Percentiles rank a stretch among this genome's conserved stretches.
These are phyloP conservation scores for Tolypocladium amazonense DNA, from an alignment of 2,329 filamentous ascomycete species.

Conservation along the genomic window DNA sequence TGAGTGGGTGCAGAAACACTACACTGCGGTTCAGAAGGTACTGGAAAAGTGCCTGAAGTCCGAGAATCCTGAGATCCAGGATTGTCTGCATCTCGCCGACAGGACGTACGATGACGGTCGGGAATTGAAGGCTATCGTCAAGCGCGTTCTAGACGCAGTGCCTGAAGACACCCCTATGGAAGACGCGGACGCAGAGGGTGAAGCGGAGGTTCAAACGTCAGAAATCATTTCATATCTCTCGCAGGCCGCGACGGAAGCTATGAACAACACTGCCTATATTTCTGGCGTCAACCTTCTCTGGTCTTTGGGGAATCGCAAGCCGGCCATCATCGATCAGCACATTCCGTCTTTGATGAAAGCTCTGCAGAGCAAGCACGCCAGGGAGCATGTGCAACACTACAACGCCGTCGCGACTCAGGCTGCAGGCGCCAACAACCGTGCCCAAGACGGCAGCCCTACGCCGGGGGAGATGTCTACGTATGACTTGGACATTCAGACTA, in stretches of 20 bases:
- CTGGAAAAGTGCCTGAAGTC: constrained; percentile 82
- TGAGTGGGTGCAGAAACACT: constrained; percentile 78
- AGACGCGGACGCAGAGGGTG: constrained; percentile 74
- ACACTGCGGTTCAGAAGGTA: constrained; percentile 72
- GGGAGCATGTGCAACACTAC: constrained; percentile 81
- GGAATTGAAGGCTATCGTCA: constrained; percentile 63
- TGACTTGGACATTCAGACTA: constrained; percentile 80
- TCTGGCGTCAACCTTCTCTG: constrained; percentile 89
- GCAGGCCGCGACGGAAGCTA: constrained; percentile 75
- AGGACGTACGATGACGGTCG: constrained; percentile 59
- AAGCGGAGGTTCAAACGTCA: constrained; percentile 68
- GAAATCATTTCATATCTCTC: constrained; percentile 82
- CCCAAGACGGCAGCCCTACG: constrained; percentile 44
- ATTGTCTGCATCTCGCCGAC: constrained; percentile 72
- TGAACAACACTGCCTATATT: constrained; percentile 71
- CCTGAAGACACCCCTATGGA: constrained; percentile 65
- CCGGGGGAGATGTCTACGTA: constrained; percentile 53
- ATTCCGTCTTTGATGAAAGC: constrained; percentile 86
- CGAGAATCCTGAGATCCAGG: constrained; percentile 86
- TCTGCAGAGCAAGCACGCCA: constrained; percentile 80
- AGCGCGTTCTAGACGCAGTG: constrained; percentile 77
- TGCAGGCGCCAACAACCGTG: constrained; percentile 28
- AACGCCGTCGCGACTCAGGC: constrained; percentile 43
- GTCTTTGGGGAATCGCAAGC: constrained; percentile 78
- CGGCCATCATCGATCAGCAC: constrained; percentile 81